phyloP scores from a whole-genome alignment of 2,329 filamentous ascomycete species.

The Arthrobotrys entomopaga region DNA sequence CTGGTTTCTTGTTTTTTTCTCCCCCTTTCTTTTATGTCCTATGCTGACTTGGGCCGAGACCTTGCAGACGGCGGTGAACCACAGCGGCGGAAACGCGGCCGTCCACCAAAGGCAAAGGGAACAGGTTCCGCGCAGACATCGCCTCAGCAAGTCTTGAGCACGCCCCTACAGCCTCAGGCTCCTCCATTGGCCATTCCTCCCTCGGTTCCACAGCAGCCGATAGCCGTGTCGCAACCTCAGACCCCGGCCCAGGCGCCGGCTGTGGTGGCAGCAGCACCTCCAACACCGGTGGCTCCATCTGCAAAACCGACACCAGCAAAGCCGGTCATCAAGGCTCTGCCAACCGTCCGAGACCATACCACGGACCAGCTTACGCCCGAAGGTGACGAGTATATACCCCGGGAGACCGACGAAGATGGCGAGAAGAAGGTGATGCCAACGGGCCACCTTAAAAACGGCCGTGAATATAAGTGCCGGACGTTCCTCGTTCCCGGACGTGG shows the following conservation, averaged over 20 bases:
- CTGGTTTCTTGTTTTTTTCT: background rate
- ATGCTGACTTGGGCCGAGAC: slow-evolving; percentile 44
- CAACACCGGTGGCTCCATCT: slow-evolving; percentile 39
- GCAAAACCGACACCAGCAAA: slow-evolving; percentile 75
- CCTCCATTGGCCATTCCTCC: slow-evolving; percentile 59
- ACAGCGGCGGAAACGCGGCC: slow-evolving; percentile 65
- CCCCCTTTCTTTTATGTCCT: background rate
- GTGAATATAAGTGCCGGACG: slow-evolving; percentile 94
- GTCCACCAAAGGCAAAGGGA: slow-evolving; percentile 64
- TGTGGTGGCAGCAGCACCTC: slow-evolving; percentile 32
- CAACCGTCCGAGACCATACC: slow-evolving; percentile 95
- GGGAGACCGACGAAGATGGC: slow-evolving; percentile 90
- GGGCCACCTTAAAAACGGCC: slow-evolving; percentile 81
- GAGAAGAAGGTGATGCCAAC: slow-evolving; percentile 91
- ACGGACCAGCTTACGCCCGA: slow-evolving; percentile 91
- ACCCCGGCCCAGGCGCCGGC: slow-evolving; percentile 48
- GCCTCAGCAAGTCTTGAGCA: slow-evolving; percentile 59
- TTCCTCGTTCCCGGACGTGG: slow-evolving; percentile 89
- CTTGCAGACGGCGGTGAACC: slow-evolving; percentile 58
- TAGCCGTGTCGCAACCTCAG: slow-evolving; percentile 52
- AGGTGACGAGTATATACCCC: slow-evolving; percentile 92
- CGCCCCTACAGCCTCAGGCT: slow-evolving; percentile 55
- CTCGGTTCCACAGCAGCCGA: slow-evolving; percentile 49
- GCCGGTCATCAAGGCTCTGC: slow-evolving; percentile 87
- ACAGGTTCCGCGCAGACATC: slow-evolving; percentile 61